These are phyloP conservation scores for Colletotrichum shisoi DNA, from an alignment of 2,329 filamentous ascomycete species.

Conservation along the genomic window DNA sequence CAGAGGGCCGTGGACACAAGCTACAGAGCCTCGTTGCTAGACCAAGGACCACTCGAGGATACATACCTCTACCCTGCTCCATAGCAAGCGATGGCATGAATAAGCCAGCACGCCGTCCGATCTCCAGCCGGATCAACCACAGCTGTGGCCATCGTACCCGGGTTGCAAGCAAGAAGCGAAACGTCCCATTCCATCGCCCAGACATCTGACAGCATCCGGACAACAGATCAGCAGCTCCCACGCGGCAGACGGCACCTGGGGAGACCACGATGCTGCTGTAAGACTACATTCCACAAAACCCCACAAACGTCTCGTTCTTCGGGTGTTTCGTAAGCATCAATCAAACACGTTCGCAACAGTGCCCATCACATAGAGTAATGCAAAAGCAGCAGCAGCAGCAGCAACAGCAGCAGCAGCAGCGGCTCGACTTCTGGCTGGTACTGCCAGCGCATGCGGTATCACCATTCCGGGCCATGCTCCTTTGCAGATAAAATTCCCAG, in stretches of 20 bases:
- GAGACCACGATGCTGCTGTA: background rate
- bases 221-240: background rate
- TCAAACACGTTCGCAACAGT: slow-evolving; percentile 1
- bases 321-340: background rate
- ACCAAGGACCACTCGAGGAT: background rate
- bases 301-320: background rate
- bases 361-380: background rate
- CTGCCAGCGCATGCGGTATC: too few species aligned
- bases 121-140: background rate
- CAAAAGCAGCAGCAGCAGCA: too few species aligned
- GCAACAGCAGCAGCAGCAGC: too few species aligned
- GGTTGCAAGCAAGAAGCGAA: background rate
- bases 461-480: background rate
- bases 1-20: background rate
- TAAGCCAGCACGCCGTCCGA: background rate
- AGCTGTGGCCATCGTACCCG: background rate
- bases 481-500: too few species aligned
- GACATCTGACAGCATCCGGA: background rate
- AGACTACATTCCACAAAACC: background rate
- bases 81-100: background rate
- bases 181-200: background rate
- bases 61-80: too few species aligned
- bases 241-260: background rate
- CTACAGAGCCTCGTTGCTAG: background rate
- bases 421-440: too few species aligned